Percentiles rank a stretch among this genome's conserved stretches.
Evolutionary conservation across 495 filamentous ascomycete genomes (phyloP).

Genomic region (Bacidia gigantensis): DNA sequence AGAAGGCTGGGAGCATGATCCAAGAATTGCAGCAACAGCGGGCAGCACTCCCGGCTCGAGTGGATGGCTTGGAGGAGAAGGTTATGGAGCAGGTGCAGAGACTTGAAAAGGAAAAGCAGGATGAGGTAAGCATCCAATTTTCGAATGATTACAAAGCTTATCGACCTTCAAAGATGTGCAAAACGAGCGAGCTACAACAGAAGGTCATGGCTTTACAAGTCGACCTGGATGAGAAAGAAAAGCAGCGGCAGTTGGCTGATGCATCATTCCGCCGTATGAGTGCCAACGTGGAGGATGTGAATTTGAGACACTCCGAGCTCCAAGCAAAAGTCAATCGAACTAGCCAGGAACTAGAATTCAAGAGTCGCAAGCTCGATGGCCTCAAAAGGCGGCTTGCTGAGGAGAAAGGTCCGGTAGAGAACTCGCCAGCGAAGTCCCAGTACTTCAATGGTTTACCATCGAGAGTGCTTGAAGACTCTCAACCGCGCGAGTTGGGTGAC

Average conservation of each 20-base stretch:
- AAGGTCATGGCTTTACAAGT: neutral
- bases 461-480: neutral
- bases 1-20: neutral
- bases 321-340: neutral
- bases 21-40: neutral
- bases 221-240: neutral
- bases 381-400: neutral
- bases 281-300: neutral
- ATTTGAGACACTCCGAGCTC: neutral
- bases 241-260: neutral
- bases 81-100: neutral
- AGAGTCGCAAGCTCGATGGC: neutral
- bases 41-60: too few species aligned
- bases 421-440: neutral
- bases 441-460: neutral
- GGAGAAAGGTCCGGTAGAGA: neutral
- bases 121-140: neutral
- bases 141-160: neutral
- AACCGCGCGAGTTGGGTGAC: neutral
- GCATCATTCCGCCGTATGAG: neutral
- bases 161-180: neutral
- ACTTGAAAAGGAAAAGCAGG: neutral
- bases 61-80: neutral
- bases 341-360: neutral
- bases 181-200: neutral